Evolutionary conservation across 2,329 filamentous ascomycete species (phyloP), one percentile per base, ranked within the genome.

Genomic region (Chaetomium olivaceum): DNA sequence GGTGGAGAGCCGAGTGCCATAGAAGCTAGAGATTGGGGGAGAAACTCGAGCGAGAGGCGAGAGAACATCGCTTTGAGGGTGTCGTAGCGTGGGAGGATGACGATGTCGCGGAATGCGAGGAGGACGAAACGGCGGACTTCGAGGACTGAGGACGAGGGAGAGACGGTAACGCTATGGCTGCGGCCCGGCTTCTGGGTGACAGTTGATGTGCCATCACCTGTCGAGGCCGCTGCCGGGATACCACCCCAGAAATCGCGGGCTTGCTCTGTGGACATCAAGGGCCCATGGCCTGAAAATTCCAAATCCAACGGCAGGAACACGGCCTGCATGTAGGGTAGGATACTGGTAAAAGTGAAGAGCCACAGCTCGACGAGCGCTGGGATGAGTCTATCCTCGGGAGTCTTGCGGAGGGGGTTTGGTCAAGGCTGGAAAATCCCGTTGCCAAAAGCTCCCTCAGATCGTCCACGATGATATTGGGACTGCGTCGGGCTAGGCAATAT

Each of bases 291-390:
- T 61, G 92, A 89, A 75, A 99, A 96, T 75, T 99, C 95, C 12
- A 97, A 85, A 74, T 99, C 95, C 1, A 99, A 80, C 0, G 93
- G 95, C 1, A 99, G 81, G 74, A 99, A 97, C 0, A 97, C 93
- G 1, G 94, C 93, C 79, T 98, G 94, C 72, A 99, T 89, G 74
- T 97, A 98, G 0, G 95, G 95, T 5, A 98, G 79, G 46, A 98
- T 91, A 7, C 87, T 91, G 2, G 92, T 94, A 73, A 97, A 97
- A 0, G 95, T 93, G 56, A 95, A 89, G 66, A 96, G 87, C 95
- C 95, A 99, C 74, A 97, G 88, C 75, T 97, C 92, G 2, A 97
- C 94, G 0, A 99, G 82, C 63, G 92, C 88, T 0, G 92, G 91
- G 25, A 98, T 92, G n/a, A 98, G 85, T 39, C 90, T 87, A 67